Evolutionary conservation across 257 asterid species (phyloP).

Genomic region (Voacanga thouarsii): DNA sequence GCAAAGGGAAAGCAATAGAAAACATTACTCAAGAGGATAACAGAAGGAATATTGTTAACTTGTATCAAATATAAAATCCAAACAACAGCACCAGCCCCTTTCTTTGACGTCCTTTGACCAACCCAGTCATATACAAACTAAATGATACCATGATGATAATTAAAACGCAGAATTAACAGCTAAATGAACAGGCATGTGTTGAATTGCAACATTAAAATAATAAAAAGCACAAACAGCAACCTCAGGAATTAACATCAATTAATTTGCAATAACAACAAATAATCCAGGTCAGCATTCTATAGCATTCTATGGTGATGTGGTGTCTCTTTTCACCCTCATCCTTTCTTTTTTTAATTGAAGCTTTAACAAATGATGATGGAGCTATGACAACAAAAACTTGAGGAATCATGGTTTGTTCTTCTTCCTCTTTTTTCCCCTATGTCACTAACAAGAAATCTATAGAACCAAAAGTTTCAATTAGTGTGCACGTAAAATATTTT

Average conservation of each 20-base stretch:
- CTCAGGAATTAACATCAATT: background rate
- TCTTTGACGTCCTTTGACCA: background rate
- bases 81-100: background rate
- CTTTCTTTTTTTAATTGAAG: background rate
- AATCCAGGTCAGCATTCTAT: background rate
- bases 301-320: background rate
- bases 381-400: background rate
- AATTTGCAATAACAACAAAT: background rate
- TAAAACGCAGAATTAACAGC: background rate
- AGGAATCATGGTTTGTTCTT: background rate
- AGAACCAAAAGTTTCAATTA: background rate
- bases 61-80: background rate
- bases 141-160: background rate
- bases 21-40: background rate
- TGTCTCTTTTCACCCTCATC: background rate
- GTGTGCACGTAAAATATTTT: background rate
- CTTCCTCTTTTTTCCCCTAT: background rate
- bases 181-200: background rate
- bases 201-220: background rate
- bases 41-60: background rate
- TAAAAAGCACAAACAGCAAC: background rate
- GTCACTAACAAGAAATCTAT: background rate
- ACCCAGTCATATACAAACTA: background rate
- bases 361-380: background rate
- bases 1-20: background rate